phyloP scores from a whole-genome alignment of 441 rosid species.

The Aquilaria agallochum region DNA sequence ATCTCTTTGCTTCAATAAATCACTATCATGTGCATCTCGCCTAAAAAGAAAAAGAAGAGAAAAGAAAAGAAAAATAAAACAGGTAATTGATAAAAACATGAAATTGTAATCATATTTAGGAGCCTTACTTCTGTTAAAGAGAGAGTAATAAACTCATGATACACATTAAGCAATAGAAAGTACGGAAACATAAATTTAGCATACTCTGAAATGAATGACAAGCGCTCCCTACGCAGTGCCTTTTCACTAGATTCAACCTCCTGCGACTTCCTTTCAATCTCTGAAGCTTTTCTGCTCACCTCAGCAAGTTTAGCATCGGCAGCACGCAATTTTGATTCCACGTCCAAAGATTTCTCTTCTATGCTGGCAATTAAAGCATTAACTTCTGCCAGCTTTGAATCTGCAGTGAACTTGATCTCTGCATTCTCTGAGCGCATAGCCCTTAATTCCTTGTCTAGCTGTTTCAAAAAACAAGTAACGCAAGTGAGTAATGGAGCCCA shows the following conservation, averaged over 20 bases:
- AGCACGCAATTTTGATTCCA: conserved; percentile 72
- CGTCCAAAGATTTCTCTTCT: conserved; percentile 77
- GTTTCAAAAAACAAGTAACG: conserved; percentile 13
- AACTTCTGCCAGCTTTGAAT: conserved; percentile 82
- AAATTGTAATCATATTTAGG: neutral
- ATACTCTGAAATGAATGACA: conserved; percentile 74
- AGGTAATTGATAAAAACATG: neutral
- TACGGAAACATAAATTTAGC: conserved; percentile 14
- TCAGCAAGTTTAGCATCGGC: conserved; percentile 91
- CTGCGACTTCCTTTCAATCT: conserved; percentile 61
- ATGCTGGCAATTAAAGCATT: conserved; percentile 65
- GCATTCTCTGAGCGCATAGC: conserved; percentile 87
- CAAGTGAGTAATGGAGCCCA: neutral
- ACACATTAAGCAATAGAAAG: neutral
- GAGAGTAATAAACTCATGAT: neutral
- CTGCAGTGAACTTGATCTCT: conserved; percentile 80
- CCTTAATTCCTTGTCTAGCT: conserved; percentile 80
- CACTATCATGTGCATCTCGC: conserved; percentile 64
- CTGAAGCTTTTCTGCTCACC: conserved; percentile 78
- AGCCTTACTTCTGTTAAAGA: neutral
- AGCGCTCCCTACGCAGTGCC: conserved; percentile 58
- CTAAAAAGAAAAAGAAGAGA: conserved; percentile 28
- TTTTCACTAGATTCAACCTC: conserved; percentile 74
- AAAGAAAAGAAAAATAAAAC: neutral
- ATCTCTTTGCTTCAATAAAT: conserved; percentile 79